Evolutionary conservation across 768 basidiomycete species (phyloP).

Genomic region (Rubroboletus pulcherrimus): DNA sequence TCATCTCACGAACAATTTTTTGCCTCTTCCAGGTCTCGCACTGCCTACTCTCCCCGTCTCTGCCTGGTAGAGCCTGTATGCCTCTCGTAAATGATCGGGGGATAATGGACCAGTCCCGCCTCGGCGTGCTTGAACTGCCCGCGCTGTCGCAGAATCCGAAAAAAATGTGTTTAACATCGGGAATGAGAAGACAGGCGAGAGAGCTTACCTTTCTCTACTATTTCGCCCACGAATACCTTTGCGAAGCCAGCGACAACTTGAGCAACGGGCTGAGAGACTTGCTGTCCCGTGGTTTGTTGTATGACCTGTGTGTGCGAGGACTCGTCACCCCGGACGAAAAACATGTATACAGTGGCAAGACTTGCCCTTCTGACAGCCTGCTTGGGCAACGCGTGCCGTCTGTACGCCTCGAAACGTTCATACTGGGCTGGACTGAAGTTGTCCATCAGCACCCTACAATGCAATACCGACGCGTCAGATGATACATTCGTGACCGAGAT

Average conservation of each 20-base stretch:
- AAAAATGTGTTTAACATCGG: not conserved
- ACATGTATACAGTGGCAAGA: not conserved
- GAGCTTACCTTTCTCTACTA: slow-evolving; percentile 74
- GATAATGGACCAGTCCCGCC: slow-evolving; percentile 77
- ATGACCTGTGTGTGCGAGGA: slow-evolving; percentile 53
- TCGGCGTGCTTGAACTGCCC: slow-evolving; percentile 66
- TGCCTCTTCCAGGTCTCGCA: slow-evolving; percentile 63
- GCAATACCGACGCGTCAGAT: not conserved
- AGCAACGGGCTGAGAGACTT: slow-evolving; percentile 82
- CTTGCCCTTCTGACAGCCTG: slow-evolving; percentile 75
- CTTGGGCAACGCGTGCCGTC: slow-evolving; percentile 79
- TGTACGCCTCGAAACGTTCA: slow-evolving; percentile 85
- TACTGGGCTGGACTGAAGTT: slow-evolving; percentile 82
- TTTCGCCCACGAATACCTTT: slow-evolving; percentile 92
- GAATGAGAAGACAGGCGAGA: not conserved
- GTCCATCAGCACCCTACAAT: slow-evolving; percentile 78
- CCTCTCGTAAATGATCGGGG: slow-evolving; percentile 87
- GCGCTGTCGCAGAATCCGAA: slow-evolving; percentile 45
- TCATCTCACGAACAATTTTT: slow-evolving; percentile 70
- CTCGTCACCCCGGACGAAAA: not conserved
- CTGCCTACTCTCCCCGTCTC: slow-evolving; percentile 81
- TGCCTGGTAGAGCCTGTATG: slow-evolving; percentile 77
- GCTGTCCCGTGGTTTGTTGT: slow-evolving; percentile 74
- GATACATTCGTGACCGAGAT: not conserved
- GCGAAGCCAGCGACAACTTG: slow-evolving; percentile 87